Evolutionary conservation across 73 alveolate species (phyloP).

Genomic region (Urostyla sp.): DNA sequence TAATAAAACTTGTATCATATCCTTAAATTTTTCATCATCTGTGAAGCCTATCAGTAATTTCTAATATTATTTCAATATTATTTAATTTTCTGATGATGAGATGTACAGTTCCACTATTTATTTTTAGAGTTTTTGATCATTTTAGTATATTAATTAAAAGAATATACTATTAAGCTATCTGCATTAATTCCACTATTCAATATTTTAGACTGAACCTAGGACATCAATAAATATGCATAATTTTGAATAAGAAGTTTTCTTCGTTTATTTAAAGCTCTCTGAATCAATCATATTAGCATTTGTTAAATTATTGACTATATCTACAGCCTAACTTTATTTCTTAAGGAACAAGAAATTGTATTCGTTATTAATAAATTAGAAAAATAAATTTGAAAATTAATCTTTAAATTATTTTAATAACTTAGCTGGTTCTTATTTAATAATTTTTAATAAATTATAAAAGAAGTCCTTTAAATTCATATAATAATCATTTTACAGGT

Average conservation of each 20-base stretch:
- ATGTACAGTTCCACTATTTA: slow-evolving; percentile 6
- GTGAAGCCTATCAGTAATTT: slow-evolving; percentile 41
- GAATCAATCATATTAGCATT: slow-evolving; percentile 51
- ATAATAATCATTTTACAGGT: too few species aligned
- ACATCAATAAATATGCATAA: slow-evolving; percentile 20
- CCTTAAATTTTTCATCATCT: slow-evolving; percentile 59
- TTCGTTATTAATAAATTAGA: slow-evolving; percentile 16
- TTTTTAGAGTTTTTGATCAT: slow-evolving; percentile 31
- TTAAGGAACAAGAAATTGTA: neutral
- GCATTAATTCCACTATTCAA: neutral
- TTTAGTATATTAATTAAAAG: slow-evolving; percentile 2
- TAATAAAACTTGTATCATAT: slow-evolving; percentile 14
- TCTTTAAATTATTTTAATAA: neutral
- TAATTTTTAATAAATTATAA: slow-evolving; percentile 19
- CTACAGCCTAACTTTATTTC: neutral
- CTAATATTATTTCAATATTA: slow-evolving; percentile 16
- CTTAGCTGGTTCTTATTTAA: neutral
- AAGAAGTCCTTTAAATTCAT: too few species aligned
- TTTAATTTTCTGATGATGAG: neutral
- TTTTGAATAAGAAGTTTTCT: slow-evolving; percentile 17
- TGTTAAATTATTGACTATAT: slow-evolving; percentile 6
- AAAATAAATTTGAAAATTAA: neutral
- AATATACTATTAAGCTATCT: neutral
- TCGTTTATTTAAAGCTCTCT: neutral
- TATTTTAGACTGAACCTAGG: neutral